Base-by-base conservation (phyloP, 257 asterid genomes). In the Eustoma russellianum region DNA sequence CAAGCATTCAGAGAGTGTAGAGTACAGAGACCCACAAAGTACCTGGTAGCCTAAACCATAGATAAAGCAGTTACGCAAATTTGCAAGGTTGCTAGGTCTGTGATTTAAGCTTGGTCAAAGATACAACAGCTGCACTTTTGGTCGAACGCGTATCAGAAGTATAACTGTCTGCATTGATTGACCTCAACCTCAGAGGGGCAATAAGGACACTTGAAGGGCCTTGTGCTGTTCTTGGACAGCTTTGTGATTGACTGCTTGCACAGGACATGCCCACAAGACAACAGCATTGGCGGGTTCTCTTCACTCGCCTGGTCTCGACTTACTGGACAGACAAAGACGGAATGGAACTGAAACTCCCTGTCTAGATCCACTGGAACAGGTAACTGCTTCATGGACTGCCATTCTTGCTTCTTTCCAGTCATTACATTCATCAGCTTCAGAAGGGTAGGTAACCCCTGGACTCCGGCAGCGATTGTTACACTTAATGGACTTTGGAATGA, bases 171-270 rank as follows among this genome's bases (percentile, higher is more conserved):
- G 60, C 96, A 91, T 78, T 82, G 92, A 75, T 83, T 92, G 46
- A 86, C 86, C 71, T 80, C 87, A 47, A 87, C 96, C 68, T 82
- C 96, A 5, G 85, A 60, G 0, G 97, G 98, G 59, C 97, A 91
- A 58, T 87, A 87, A 2, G 97, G 96, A 70, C 97, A 91, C 77
- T 87, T 87, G 81, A 91, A 87, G 1, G 86, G 93, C 74, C 95
- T 68, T 0, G 93, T 72, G 76, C 61, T 76, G 59, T 85, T 85
- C 59, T 85, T 92, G 28, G 97, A 84, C 71, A 87, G 70, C 79
- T 84, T 84, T 41, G 90, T 77, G 47, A 91, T 87, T 15, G 98
- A 84, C 44, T 80, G 95, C 83, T 74, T 91, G 80, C 95, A 91
- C 30, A 87, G 69, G 11, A 84, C 97, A 66, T 91, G 98, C 50